Percentiles rank a stretch among this genome's conserved stretches.
phyloP scores from a whole-genome alignment of 1,284 basidiomycete genomes.

The Ganoderma boninense region DNA sequence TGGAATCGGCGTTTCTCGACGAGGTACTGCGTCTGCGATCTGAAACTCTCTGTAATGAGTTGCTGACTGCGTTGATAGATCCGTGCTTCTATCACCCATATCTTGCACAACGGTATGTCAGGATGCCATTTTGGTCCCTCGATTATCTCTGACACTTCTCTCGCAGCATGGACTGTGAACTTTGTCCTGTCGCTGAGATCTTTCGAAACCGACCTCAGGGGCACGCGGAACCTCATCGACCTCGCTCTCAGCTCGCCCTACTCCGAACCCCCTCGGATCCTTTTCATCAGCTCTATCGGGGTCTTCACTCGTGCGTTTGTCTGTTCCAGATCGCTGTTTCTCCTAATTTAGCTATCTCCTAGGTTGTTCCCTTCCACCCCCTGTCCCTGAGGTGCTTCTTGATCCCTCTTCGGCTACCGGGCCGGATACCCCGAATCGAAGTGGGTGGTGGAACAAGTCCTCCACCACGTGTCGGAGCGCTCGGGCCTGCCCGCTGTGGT shows the following conservation, averaged over 20 bases:
- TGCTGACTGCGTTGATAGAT: neutral
- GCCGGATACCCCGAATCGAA: conserved; percentile 51
- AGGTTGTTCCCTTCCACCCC: conserved; percentile 19
- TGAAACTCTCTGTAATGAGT: neutral
- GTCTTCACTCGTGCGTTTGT: conserved; percentile 33
- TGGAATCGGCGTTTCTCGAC: conserved; percentile 36
- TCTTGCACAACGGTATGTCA: conserved; percentile 31
- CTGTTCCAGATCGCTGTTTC: neutral
- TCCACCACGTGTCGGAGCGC: conserved; percentile 31
- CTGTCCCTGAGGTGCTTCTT: conserved; percentile 23
- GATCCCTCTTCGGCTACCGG: conserved; percentile 38
- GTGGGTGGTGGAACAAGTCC: conserved; percentile 47
- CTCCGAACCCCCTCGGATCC: conserved; percentile 31
- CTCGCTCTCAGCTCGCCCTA: conserved; percentile 38
- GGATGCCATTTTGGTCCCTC: neutral
- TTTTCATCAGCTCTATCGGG: conserved; percentile 44
- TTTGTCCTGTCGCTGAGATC: conserved; percentile 41
- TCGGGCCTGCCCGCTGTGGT: conserved; percentile 39
- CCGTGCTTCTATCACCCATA: neutral
- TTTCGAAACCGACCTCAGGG: conserved; percentile 33
- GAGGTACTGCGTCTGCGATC: conserved; percentile 29
- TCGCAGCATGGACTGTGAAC: conserved; percentile 47
- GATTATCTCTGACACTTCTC: neutral
- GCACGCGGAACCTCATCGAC: conserved; percentile 30
- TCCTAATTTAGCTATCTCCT: neutral